Base-by-base conservation (phyloP, 2,329 filamentous ascomycete genomes). In the Colletotrichum plurivorum region DNA sequence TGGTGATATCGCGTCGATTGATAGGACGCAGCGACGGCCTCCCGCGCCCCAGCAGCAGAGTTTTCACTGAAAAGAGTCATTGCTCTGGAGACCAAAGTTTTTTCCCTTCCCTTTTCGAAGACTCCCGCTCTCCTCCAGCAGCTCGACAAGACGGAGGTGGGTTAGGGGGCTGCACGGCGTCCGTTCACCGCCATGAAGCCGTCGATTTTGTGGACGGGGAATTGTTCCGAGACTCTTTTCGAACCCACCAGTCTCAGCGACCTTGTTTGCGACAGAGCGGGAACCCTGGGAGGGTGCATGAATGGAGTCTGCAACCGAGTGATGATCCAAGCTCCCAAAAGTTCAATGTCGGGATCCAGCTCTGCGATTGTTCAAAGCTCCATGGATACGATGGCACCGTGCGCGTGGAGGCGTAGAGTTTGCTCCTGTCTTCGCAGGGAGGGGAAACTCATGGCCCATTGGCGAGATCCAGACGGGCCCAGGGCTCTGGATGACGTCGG, bases 201-300 rank as follows among this genome's bases (percentile, higher is more conserved):
- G 62, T 66, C 39, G 55, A 27, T 55, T 61, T 55, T 69, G 66
- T 69, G 66, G 66, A 66, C 66, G 66, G 66, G 66, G 62, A 69
- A 46, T 48, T 22, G 51, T 66, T 66, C 66, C 66, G 66, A 51
- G 41, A n/a, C 27, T 53, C 54, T 49, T 52, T 52, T 36, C 51
- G 64, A 67, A 67, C 45, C 64, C 64, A 63, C 66, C 54, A 43
- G 55, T 66, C 62, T 69, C 66, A 69, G 43, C 66, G 49, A 49
- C 25, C 43, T 55, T 60, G 48, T 69, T 69, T 69, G 62, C 62
- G 20, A 51, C 41, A 66, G 55, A 66, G 62, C 66, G 55, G 62
- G 62, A 69, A 60, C 56, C 66, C 55, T 60, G 62, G 62, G 49
- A 41, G 62, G 56, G 53, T 58, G 63, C 67, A 70, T 67, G 63